Conservation (phyloP, 495 filamentous ascomycete genomes). For the Penicillium lividum region DNA sequence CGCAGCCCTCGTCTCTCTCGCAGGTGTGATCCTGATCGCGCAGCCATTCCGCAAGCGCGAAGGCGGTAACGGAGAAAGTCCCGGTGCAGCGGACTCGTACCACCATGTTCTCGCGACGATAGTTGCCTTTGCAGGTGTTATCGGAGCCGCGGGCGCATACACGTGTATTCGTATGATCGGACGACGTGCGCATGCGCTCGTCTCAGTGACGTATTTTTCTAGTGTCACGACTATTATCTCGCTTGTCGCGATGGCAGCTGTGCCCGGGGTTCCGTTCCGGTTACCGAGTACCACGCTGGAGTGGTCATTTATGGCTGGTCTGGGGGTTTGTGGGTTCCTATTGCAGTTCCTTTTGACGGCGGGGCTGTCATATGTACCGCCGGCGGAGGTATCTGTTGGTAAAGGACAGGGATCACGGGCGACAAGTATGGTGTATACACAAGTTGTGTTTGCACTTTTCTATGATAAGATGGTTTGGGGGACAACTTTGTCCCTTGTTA, state of each 20-base stretch:
- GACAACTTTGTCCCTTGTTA: conserved; percentile 62
- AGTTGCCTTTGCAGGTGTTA: conserved; percentile 74
- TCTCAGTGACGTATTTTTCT: conserved; percentile 86
- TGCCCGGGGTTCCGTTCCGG: conserved; percentile 61
- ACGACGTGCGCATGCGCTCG: conserved; percentile 76
- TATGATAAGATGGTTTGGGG: conserved; percentile 83
- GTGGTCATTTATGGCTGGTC: conserved; percentile 68
- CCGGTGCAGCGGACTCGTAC: conserved; percentile 39
- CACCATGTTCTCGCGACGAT: conserved; percentile 75
- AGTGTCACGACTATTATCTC: conserved; percentile 68
- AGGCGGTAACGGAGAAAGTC: conserved; percentile 12
- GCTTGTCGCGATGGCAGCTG: conserved; percentile 54
- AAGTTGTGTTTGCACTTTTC: conserved; percentile 87
- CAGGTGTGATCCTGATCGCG: conserved; percentile 84
- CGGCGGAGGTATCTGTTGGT: conserved; percentile 23
- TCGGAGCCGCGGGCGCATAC: conserved; percentile 76
- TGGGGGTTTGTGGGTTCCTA: conserved; percentile 76
- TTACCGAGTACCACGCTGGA: conserved; percentile 62
- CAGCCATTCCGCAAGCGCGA: conserved; percentile 54
- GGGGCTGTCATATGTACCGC: conserved; percentile 68
- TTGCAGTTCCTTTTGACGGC: conserved; percentile 88
- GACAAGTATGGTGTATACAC: conserved; percentile 87
- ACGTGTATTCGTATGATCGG: conserved; percentile 86
- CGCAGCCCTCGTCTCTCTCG: conserved; percentile 72
- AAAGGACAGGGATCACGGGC: conserved; percentile 61